phyloP scores from a whole-genome alignment of 345 rosid species.

The Bretschneidera sinensis region DNA sequence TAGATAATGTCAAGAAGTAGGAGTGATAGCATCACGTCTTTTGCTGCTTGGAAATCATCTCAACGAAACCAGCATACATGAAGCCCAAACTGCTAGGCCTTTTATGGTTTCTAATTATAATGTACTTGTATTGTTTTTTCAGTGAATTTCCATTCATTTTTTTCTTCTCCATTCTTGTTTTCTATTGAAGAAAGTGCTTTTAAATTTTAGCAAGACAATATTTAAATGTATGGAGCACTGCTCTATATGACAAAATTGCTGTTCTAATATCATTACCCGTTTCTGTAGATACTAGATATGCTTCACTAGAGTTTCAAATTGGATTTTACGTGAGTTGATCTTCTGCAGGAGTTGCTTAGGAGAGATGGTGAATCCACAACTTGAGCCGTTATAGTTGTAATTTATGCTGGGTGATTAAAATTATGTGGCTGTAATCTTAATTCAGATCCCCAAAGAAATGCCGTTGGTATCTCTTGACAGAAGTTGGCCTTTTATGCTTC shows the following conservation, averaged over 20 bases:
- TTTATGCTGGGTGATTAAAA: conserved; percentile 1
- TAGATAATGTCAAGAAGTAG: too few relatives aligned
- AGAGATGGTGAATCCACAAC: conserved; percentile 37
- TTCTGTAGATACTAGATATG: background rate
- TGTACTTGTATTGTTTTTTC: conserved; percentile 5
- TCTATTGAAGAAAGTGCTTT: conserved; percentile 14
- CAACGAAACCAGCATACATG: too few relatives aligned
- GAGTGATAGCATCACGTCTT: too few relatives aligned
- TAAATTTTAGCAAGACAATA: too few relatives aligned
- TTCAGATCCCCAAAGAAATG: background rate
- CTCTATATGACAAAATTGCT: background rate
- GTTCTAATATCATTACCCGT: background rate
- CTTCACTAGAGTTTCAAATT: too few relatives aligned
- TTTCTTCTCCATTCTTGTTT: conserved; percentile 2
- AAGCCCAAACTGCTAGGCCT: background rate
- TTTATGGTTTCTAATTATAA: conserved; percentile 2
- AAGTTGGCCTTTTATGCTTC: background rate
- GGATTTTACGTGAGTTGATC: background rate
- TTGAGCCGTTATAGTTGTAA: conserved; percentile 20
- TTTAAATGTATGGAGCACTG: too few relatives aligned
- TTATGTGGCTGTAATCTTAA: background rate
- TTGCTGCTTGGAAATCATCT: too few relatives aligned
- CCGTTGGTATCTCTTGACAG: background rate
- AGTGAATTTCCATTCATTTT: background rate
- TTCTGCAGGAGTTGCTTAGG: conserved; percentile 42